phyloP scores from a whole-genome alignment of 2,329 filamentous ascomycete species.

The Colletotrichum tropicicola region DNA sequence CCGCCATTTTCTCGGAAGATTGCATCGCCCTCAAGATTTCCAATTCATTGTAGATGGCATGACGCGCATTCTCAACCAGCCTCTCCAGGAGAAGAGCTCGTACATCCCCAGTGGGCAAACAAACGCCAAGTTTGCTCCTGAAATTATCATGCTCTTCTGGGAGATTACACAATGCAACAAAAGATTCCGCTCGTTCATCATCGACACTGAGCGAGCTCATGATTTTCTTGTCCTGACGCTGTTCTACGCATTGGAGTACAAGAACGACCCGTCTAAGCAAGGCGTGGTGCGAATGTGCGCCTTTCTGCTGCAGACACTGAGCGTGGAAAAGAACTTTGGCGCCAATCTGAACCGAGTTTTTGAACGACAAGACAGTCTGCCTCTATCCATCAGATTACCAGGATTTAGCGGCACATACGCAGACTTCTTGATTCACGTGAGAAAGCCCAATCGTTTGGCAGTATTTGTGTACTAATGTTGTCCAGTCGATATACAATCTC shows the following conservation, averaged over 20 bases:
- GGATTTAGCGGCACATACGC: constrained; percentile 91
- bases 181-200: constrained; percentile 94
- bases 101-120: constrained; percentile 88
- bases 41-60: constrained; percentile 97
- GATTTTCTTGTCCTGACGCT: constrained; percentile 92
- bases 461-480: constrained; percentile 18
- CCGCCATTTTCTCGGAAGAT: constrained; percentile 86
- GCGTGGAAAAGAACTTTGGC: constrained; percentile 91
- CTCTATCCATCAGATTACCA: constrained; percentile 79
- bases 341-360: constrained; percentile 90
- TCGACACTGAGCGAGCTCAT: constrained; percentile 91
- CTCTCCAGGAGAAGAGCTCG: constrained; percentile 86
- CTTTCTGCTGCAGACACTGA: constrained; percentile 95
- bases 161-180: constrained; percentile 98
- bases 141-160: constrained; percentile 98
- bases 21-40: constrained; percentile 95
- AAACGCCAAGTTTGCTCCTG: constrained; percentile 85
- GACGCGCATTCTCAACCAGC: constrained; percentile 90
- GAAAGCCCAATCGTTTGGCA: constrained; percentile 39
- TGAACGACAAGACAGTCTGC: constrained; percentile 87
- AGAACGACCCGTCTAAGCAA: constrained; percentile 85
- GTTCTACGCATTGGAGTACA: constrained; percentile 93
- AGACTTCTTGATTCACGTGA: constrained; percentile 90
- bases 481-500: constrained; percentile 87
- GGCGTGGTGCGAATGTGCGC: constrained; percentile 96